Evolutionary conservation across 352 stramenopile species (phyloP), one percentile per base, ranked within the genome.

Genomic region (Pythium pyrilobum): DNA sequence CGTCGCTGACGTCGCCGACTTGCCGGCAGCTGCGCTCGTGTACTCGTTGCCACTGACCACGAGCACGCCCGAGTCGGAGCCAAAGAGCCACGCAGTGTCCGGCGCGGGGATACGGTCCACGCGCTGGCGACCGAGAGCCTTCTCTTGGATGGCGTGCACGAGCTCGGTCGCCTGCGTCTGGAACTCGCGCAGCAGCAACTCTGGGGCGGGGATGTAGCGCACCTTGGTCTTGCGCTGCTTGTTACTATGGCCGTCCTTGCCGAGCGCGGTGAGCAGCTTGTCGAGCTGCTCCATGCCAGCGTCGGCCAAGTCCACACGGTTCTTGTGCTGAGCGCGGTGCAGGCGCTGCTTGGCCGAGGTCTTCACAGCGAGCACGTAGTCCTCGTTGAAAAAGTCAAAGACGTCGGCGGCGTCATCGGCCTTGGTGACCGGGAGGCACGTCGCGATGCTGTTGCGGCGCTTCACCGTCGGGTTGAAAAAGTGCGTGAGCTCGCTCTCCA

Each of bases 111-210:
- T 88, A 41, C 85, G 80, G 59, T 86, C 70, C 23, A 87, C 52
- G 15, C 76, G 65, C 53, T 88, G 79, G 23, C 73, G 76, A 16
- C 80, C 80, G 1, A 79, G 71, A 1, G 78, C 77, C 57, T 87
- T 91, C 49, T 89, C 78, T 41, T 79, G 74, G 52, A 91, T 52
- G n/a, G 67, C 62, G 24, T 91, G 71, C 62, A 91, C 83, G 27
- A 88, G 55, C 21, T 76, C 69, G 34, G 74, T 82, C 21, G 78
- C 71, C 25, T 84, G 86, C 23, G 70, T 53, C 13, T 76, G 76
- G 52, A 91, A 87, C 59, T 89, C 80, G 13, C 67, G 78, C 56
- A 91, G 57, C 8, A 91, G 48, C 47, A 87, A 46, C 54, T 91
- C 80, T 16, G 77, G 80, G 0, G 77, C 80, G 13, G 80, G 72